A percentile compares a stretch with the other conserved stretches of the same genome.
Evolutionary conservation across 345 rosid genomes (phyloP).

Genomic region (Salix exigua): DNA sequence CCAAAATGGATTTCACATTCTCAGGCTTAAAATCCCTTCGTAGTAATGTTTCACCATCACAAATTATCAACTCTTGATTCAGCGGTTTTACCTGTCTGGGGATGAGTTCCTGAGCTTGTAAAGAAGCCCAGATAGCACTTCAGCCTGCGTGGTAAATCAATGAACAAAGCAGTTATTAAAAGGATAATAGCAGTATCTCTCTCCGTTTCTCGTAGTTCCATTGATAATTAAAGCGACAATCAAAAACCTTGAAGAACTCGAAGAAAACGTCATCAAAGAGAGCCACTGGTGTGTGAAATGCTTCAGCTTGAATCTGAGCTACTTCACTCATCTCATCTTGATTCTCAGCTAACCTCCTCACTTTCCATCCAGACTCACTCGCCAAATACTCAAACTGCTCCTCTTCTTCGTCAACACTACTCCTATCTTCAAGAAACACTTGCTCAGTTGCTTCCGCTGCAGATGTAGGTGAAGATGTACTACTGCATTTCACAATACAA

Average conservation of each 20-base stretch:
- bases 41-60: background rate
- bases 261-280: slow-evolving; percentile 69
- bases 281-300: slow-evolving; percentile 63
- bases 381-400: slow-evolving; percentile 36
- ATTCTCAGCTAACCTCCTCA: slow-evolving; percentile 48
- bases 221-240: background rate
- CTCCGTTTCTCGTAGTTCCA: no score
- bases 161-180: background rate
- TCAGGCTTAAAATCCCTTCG: background rate
- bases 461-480: slow-evolving; percentile 6
- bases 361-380: slow-evolving; percentile 65
- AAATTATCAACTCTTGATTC: background rate
- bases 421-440: background rate
- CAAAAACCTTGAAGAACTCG: slow-evolving; percentile 62
- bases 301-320: slow-evolving; percentile 69
- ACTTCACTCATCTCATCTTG: slow-evolving; percentile 57
- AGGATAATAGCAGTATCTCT: background rate
- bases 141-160: slow-evolving; percentile 49
- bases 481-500: slow-evolving; percentile 1
- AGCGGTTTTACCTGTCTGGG: slow-evolving; percentile 51
- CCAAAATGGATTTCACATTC: background rate
- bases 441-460: slow-evolving; percentile 4
- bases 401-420: slow-evolving; percentile 1
- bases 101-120: slow-evolving; percentile 81
- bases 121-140: slow-evolving; percentile 69